A percentile compares a stretch with the other conserved stretches of the same genome.
phyloP scores from a whole-genome alignment of 1,284 basidiomycete genomes.

The Leucoagaricus sp. region DNA sequence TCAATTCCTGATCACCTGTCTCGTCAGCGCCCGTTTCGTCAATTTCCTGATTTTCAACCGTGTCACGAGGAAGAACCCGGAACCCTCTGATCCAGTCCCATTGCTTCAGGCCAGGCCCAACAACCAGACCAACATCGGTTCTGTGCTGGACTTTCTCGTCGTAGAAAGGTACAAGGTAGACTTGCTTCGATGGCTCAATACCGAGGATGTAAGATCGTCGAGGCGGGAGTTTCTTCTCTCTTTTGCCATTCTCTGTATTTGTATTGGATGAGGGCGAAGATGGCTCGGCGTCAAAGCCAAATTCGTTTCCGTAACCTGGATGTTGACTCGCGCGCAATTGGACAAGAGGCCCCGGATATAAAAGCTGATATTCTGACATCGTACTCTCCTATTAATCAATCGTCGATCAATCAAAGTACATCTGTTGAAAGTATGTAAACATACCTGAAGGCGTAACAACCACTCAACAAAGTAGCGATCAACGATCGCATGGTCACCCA shows the following conservation, averaged over 20 bases:
- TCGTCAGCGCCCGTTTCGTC: no score
- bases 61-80: no score
- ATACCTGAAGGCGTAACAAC: constrained; percentile 8
- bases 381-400: background rate
- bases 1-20: no score
- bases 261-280: background rate
- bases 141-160: background rate
- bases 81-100: constrained; percentile 8
- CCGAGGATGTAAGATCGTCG: background rate
- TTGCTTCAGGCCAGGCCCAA: constrained; percentile 1
- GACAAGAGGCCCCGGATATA: background rate
- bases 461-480: constrained; percentile 8
- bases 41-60: no score
- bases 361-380: background rate
- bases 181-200: background rate
- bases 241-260: no score
- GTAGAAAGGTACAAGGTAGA: constrained; percentile 1
- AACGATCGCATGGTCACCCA: background rate
- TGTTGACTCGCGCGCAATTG: background rate
- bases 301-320: background rate
- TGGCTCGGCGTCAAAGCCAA: background rate
- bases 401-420: background rate
- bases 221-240: background rate
- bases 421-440: background rate
- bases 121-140: background rate